A percentile compares a stretch with the other conserved stretches of the same genome.
Evolutionary conservation across 495 filamentous ascomycete species (phyloP).

Genomic region (Evansstolkia leycettana): DNA sequence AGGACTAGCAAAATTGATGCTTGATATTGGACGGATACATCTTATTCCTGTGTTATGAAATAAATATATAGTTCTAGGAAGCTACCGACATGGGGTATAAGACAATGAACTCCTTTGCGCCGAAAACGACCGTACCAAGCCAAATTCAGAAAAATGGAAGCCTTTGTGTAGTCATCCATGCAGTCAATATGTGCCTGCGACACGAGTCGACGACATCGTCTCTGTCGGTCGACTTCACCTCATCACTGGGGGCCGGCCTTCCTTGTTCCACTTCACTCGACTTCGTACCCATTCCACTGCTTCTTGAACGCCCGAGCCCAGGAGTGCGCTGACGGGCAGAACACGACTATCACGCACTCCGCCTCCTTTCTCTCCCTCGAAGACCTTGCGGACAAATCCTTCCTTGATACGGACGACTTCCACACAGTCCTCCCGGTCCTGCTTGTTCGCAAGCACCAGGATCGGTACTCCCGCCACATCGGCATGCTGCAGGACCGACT

Average conservation of each 20-base stretch:
- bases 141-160: no score
- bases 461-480: constrained; percentile 86
- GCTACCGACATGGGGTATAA: no score
- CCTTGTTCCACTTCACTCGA: constrained; percentile 92
- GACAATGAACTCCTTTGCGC: no score
- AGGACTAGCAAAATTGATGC: no score
- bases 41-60: no score
- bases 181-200: no score
- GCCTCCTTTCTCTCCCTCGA: constrained; percentile 81
- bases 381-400: constrained; percentile 82
- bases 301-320: constrained; percentile 82
- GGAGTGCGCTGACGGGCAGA: constrained; percentile 80
- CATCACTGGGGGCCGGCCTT: constrained; percentile 85
- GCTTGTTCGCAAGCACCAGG: constrained; percentile 91
- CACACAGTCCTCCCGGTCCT: constrained; percentile 93
- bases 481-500: constrained; percentile 67
- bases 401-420: constrained; percentile 97
- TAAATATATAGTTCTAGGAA: no score
- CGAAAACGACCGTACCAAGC: no score
- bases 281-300: constrained; percentile 91
- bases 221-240: no score
- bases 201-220: no score
- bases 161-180: no score
- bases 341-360: constrained; percentile 83
- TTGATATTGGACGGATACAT: no score